phyloP scores from a whole-genome alignment of 331 rosid species.

The Stylosanthes scabra region DNA sequence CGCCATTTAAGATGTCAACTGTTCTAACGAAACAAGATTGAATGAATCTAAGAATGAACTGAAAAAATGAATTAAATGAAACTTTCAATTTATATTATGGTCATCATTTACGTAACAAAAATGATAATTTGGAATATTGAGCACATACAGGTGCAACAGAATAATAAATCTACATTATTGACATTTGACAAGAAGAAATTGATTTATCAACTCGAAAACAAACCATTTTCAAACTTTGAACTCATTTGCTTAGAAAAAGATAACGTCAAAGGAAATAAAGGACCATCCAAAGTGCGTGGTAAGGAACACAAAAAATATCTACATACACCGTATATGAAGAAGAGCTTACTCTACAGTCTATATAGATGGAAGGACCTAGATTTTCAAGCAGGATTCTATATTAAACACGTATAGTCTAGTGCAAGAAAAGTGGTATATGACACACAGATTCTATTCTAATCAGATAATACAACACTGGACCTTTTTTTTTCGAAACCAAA shows the following conservation, averaged over 20 bases:
- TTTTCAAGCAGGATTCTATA: background rate
- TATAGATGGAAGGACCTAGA: background rate
- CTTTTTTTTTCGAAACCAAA: background rate
- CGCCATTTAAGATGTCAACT: no score
- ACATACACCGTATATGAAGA: background rate
- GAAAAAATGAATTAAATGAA: no score
- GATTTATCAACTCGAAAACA: background rate
- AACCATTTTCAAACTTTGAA: background rate
- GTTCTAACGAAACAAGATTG: no score
- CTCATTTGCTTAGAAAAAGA: background rate
- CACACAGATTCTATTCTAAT: background rate
- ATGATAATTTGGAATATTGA: background rate
- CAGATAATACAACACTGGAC: slow-evolving; percentile 19
- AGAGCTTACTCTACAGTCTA: background rate
- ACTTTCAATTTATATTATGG: no score
- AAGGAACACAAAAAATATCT: background rate
- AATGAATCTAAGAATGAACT: no score
- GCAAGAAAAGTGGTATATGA: background rate
- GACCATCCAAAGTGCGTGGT: background rate
- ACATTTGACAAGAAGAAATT: background rate
- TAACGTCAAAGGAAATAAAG: background rate
- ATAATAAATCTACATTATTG: background rate
- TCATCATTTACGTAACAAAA: no score
- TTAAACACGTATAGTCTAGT: background rate
- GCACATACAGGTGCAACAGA: background rate